Evolutionary conservation across 1,284 basidiomycete species (phyloP).

Genomic region (Cutaneotrichosporon mucoides): DNA sequence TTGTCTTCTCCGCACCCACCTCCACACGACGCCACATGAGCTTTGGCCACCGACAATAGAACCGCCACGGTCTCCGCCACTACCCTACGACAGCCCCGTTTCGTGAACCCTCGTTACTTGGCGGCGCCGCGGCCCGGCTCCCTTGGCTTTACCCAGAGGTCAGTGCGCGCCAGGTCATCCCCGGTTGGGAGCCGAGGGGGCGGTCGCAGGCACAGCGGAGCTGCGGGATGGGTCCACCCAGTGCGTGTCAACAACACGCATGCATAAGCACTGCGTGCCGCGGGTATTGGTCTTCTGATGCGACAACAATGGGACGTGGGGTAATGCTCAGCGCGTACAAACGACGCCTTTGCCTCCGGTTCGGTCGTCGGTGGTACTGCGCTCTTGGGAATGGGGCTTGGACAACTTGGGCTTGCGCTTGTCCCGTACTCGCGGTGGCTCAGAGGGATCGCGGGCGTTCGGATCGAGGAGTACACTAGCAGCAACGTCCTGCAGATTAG

Average conservation of each 20-base stretch:
- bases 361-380: too few species aligned
- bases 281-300: background rate
- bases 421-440: background rate
- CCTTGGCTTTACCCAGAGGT: background rate
- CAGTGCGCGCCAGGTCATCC: background rate
- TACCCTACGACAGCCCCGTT: background rate
- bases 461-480: background rate
- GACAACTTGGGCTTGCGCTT: too few species aligned
- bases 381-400: too few species aligned
- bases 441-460: background rate
- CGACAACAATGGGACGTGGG: too few species aligned
- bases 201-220: background rate
- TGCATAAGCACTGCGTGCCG: background rate
- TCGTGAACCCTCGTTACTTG: background rate
- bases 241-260: slow-evolving; percentile 1
- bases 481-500: background rate
- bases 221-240: background rate
- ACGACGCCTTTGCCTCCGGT: too few species aligned
- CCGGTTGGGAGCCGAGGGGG: background rate
- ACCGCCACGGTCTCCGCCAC: background rate
- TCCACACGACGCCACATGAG: background rate
- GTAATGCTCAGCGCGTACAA: too few species aligned
- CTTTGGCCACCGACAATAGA: background rate
- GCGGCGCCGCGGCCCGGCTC: background rate
- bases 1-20: background rate